Evolutionary conservation across 352 stramenopile species (phyloP), one percentile per base, ranked within the genome.

Genomic region (Aphanomyces invadans): DNA sequence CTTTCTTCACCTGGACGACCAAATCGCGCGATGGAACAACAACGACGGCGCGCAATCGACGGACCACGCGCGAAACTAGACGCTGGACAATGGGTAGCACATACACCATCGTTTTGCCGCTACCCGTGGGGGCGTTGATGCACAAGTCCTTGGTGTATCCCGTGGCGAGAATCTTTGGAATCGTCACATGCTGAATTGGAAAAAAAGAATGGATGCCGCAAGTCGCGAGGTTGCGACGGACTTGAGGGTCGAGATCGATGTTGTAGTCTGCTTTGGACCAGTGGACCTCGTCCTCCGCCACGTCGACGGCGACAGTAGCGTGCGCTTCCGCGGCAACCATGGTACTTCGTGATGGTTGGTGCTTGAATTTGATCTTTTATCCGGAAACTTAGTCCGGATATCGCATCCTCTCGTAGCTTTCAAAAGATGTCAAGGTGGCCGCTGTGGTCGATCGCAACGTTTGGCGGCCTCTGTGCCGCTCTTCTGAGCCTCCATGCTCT

Each of bases 51-150:
- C 96, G 84, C 54, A 99, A 74, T 56, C 95, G 79, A 62, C 82
- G 87, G 11, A 97, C 76, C 1, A 94, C 73, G 23, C 87, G 83
- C 38, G 74, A 48, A 5, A 89, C 68, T 25, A 99, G 76, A 0
- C 86, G 78, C 73, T 98, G 90, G 28, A 99, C 75, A 29, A 99
- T 95, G 9, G 96, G 96, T 38, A 99, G 73, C 12, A 98, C 85
- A 78, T 98, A 99, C 23, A 93, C 92, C 19, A 99, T 80, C 46
- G 97, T 99, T 74, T 99, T 99, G 53, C 97, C 97, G 62, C 80
- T 97, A 19, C 97, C 97, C 23, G 97, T 99, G 7, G 96, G 97
- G 33, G 97, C 95, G 42, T 92, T 94, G 73, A 98, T 97, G 76
- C 95, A 99, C 42, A 99, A 83, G 76, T 99, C 97, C 32, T 86